Evolutionary conservation across 306 rosid species (phyloP), one percentile per base, ranked within the genome.

Genomic region (Lathyrus tuberosus): DNA sequence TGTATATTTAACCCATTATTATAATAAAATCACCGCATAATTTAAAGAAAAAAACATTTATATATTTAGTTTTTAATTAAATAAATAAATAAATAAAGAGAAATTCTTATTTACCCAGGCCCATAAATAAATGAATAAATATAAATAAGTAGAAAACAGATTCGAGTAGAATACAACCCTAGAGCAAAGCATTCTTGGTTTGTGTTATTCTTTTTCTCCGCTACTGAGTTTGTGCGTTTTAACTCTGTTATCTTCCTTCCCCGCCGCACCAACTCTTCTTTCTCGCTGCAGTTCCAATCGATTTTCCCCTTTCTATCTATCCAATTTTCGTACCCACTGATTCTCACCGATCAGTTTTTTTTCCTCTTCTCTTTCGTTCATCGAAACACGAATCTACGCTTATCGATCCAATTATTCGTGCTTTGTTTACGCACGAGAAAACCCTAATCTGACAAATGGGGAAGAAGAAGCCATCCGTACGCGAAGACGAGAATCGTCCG

Each of bases 381-480:
- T 57, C 63, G 3, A 28, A 57, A 57, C 63, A 57, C 40, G 41
- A 57, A 28, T 57, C 63, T 57, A 24, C 62, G 1, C 40, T 3
- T 53, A 26, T 57, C 67, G 80, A 80, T 75, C 47, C 56, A 6
- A 15, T 75, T 58, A 16, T 56, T 54, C 14, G 0, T 38, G 26
- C 3, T 60, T 52, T 33, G 67, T 46, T 46, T 14, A 46, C 20
- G 22, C 10, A n/a, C 53, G 63, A 15, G 51, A 33, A 73, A 79
- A 73, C 66, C 59, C 79, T 72, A 69, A 71, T 70, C 40, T 80
- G 1, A 35, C 43, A 8, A 67, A 82, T 94, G 99, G 99, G 96
- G 10, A 83, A 80, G 63, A 94, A 94, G 91, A 94, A 94, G 76
- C 85, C 91, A 16, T 68, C 83, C 9, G 78, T 65, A 8, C 86